Evolutionary conservation across 2,329 filamentous ascomycete genomes (phyloP).

Genomic region (Annulohypoxylon truncatum): DNA sequence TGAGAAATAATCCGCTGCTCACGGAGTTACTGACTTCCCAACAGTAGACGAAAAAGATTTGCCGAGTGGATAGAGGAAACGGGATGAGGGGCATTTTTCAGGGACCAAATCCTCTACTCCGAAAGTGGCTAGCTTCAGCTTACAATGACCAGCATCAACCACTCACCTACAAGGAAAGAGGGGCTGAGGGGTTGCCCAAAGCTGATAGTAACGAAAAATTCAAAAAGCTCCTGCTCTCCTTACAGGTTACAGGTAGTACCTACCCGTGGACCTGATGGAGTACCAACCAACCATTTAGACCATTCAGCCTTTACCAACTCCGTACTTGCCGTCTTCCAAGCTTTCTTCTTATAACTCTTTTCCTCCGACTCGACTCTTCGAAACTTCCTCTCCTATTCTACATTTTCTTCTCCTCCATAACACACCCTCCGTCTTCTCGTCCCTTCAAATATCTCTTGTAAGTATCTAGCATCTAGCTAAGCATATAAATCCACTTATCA

Average conservation of each 20-base stretch:
- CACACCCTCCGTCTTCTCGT: conserved; percentile 27
- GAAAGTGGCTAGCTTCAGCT: conserved; percentile 22
- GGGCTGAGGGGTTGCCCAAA: conserved; percentile 34
- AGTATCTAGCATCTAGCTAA: conserved; percentile 1
- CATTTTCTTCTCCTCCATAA: neutral
- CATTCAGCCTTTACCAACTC: conserved; percentile 10
- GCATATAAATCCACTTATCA: neutral
- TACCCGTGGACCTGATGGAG: neutral
- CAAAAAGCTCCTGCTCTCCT: conserved; percentile 2
- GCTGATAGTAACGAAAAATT: conserved; percentile 14
- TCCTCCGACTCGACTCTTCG: conserved; percentile 7
- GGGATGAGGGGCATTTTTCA: conserved; percentile 42
- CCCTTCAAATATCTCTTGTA: conserved; percentile 21
- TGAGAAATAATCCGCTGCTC: conserved; percentile 6
- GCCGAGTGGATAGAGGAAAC: conserved; percentile 40
- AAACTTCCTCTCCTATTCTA: conserved; percentile 19
- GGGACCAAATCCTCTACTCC: conserved; percentile 40
- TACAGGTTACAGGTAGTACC: neutral
- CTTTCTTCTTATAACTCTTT: conserved; percentile 39
- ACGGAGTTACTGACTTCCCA: conserved; percentile 33
- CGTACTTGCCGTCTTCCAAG: conserved; percentile 24
- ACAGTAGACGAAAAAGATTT: conserved; percentile 34
- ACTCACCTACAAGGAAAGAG: conserved; percentile 35
- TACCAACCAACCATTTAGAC: conserved; percentile 6
- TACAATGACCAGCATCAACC: conserved; percentile 32